A percentile compares a stretch with the other conserved stretches of the same genome.
Evolutionary conservation across 148 eudicot genomes (phyloP).

Genomic region (Persicaria tinctoria): DNA sequence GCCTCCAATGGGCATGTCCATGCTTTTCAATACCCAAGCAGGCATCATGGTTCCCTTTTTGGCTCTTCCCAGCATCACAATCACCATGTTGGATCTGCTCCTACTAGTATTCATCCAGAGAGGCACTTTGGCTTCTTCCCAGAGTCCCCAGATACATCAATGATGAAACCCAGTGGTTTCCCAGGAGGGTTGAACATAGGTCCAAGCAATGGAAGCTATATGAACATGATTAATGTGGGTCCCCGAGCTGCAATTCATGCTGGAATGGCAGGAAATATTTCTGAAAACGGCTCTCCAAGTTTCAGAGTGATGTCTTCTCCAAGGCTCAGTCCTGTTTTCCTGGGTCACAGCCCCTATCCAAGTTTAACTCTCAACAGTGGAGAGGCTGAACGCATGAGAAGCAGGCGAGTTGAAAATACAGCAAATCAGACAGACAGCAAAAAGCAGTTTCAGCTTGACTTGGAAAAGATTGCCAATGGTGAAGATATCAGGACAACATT

Average conservation of each 20-base stretch:
- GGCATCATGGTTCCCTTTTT: slow-evolving; percentile 31
- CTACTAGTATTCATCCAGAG: slow-evolving; percentile 50
- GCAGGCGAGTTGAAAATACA: slow-evolving; percentile 44
- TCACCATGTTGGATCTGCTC: slow-evolving; percentile 77
- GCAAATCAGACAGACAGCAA: slow-evolving; percentile 57
- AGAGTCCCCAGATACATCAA: slow-evolving; percentile 55
- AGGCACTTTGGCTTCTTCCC: slow-evolving; percentile 56
- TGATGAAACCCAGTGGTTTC: slow-evolving; percentile 32
- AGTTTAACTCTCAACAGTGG: slow-evolving; percentile 27
- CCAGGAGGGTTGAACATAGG: slow-evolving; percentile 36
- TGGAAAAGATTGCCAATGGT: slow-evolving; percentile 69
- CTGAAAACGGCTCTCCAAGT: slow-evolving; percentile 51
- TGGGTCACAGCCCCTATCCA: slow-evolving; percentile 57
- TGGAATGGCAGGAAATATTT: slow-evolving; percentile 33
- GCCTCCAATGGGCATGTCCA: slow-evolving; percentile 40
- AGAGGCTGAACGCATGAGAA: slow-evolving; percentile 47
- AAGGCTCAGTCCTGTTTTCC: slow-evolving; percentile 53
- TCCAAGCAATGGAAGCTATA: slow-evolving; percentile 36
- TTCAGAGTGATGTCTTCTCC: slow-evolving; percentile 61
- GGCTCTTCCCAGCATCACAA: slow-evolving; percentile 35
- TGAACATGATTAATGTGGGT: slow-evolving; percentile 33
- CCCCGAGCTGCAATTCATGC: slow-evolving; percentile 34
- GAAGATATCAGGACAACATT: slow-evolving; percentile 84
- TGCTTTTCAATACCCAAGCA: slow-evolving; percentile 41
- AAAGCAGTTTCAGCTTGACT: slow-evolving; percentile 68